Evolutionary conservation across 441 rosid genomes (phyloP).

Genomic region (Viola pubescens): DNA sequence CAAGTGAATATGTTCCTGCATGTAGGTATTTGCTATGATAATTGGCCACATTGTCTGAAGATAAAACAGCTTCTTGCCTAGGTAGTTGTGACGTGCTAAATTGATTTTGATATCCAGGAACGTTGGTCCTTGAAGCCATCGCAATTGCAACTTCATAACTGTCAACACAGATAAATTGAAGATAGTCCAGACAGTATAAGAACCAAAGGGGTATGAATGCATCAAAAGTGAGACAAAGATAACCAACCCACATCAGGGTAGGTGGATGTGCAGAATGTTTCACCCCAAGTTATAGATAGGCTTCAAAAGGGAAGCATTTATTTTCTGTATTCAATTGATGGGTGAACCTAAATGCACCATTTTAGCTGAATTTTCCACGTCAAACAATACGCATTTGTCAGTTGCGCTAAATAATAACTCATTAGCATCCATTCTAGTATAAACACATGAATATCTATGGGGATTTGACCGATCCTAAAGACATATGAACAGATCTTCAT

Average conservation of each 20-base stretch:
- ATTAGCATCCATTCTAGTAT: no score
- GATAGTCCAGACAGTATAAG: neutral
- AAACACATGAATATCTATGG: no score
- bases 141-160: conserved; percentile 12
- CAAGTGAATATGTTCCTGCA: neutral
- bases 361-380: no score
- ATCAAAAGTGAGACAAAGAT: neutral
- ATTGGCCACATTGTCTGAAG: neutral
- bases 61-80: neutral
- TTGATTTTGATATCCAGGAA: conserved; percentile 7
- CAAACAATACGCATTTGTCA: no score
- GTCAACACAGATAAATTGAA: neutral
- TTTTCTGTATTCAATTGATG: no score
- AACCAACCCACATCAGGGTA: no score
- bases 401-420: no score
- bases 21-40: conserved; percentile 4
- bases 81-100: neutral
- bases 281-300: no score
- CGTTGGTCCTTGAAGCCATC: neutral
- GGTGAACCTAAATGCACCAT: no score
- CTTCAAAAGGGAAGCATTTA: no score
- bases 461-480: no score
- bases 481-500: no score
- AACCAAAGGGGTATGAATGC: neutral
- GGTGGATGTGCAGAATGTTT: neutral